Conservation (phyloP, 345 rosid genomes). For the Gossypium australe region DNA sequence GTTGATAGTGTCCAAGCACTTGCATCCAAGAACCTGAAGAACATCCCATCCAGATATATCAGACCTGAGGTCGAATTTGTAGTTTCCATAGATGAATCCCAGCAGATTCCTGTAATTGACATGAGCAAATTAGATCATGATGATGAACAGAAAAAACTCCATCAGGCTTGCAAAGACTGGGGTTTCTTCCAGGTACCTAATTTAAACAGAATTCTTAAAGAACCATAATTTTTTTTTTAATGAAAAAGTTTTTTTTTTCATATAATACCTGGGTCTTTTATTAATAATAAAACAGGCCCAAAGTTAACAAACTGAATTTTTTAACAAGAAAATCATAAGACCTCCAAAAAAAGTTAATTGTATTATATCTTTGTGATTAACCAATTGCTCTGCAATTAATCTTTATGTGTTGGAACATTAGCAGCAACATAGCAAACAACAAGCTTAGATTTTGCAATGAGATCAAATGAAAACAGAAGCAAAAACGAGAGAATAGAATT, state of each 20-base stretch:
- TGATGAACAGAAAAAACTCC: constrained; percentile 34
- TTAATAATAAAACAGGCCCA: too few species aligned
- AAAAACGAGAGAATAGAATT: too few species aligned
- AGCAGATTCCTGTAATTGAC: constrained; percentile 31
- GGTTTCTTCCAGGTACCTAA: constrained; percentile 56
- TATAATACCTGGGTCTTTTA: too few species aligned
- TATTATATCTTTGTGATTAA: not conserved
- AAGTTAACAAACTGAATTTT: too few species aligned
- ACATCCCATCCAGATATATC: constrained; percentile 28
- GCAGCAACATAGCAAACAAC: too few species aligned
- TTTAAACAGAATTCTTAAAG: not conserved
- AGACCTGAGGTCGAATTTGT: constrained; percentile 21
- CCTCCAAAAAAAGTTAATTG: not conserved
- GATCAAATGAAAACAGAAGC: too few species aligned
- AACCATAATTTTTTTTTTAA: not conserved
- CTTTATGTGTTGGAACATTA: too few species aligned
- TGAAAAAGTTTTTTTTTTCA: too few species aligned
- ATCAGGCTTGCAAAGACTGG: constrained; percentile 50
- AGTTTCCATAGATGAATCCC: not conserved
- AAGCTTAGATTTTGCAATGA: too few species aligned
- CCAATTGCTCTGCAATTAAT: not conserved
- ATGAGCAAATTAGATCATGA: constrained; percentile 27
- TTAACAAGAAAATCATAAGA: too few species aligned
- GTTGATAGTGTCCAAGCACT: constrained; percentile 32
- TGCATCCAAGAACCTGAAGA: constrained; percentile 24